These are phyloP conservation scores for Peniophora sp. DNA, from an alignment of 1,284 basidiomycete genomes.

Conservation along the genomic window DNA sequence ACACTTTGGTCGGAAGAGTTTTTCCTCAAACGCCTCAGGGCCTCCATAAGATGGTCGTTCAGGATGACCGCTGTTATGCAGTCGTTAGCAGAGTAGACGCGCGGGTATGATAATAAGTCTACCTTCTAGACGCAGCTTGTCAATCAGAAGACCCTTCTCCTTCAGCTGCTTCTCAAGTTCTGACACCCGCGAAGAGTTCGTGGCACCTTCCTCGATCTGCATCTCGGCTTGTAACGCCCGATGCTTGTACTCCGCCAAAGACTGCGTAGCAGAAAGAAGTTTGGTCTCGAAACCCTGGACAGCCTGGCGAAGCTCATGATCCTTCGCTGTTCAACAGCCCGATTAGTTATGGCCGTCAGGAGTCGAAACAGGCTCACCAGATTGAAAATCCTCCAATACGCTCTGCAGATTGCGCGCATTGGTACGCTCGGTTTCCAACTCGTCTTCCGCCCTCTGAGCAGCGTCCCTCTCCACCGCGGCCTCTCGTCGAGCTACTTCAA, in stretches of 20 bases:
- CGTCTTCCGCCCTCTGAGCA: slow-evolving; percentile 42
- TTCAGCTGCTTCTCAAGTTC: slow-evolving; percentile 86
- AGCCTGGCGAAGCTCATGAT: slow-evolving; percentile 71
- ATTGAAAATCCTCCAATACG: slow-evolving; percentile 92
- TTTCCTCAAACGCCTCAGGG: slow-evolving; percentile 84
- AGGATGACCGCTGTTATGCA: slow-evolving; percentile 74
- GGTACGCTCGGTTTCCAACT: slow-evolving; percentile 65
- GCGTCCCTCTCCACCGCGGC: slow-evolving; percentile 57
- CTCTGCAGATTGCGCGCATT: slow-evolving; percentile 82
- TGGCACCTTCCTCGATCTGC: slow-evolving; percentile 63
- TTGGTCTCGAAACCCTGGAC: slow-evolving; percentile 78
- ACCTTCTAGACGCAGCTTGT: slow-evolving; percentile 94
- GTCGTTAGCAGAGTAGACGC: slow-evolving; percentile 3
- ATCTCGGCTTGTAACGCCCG: slow-evolving; percentile 85
- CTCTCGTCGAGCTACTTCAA: slow-evolving; percentile 57
- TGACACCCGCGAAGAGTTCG: slow-evolving; percentile 56
- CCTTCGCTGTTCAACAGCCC: slow-evolving; percentile 43
- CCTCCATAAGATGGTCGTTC: slow-evolving; percentile 97
- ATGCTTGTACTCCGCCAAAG: slow-evolving; percentile 79
- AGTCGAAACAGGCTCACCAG: slow-evolving; percentile 45
- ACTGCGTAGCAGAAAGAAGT: slow-evolving; percentile 61
- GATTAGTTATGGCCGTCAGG: slow-evolving; percentile 2
- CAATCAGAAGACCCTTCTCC: slow-evolving; percentile 89
- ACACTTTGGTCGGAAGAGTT: slow-evolving; percentile 86
- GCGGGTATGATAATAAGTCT: slow-evolving; percentile 12